Evolutionary conservation across 805 yeast genomes (phyloP).

Genomic region (Hagleromyces aurorensis): DNA sequence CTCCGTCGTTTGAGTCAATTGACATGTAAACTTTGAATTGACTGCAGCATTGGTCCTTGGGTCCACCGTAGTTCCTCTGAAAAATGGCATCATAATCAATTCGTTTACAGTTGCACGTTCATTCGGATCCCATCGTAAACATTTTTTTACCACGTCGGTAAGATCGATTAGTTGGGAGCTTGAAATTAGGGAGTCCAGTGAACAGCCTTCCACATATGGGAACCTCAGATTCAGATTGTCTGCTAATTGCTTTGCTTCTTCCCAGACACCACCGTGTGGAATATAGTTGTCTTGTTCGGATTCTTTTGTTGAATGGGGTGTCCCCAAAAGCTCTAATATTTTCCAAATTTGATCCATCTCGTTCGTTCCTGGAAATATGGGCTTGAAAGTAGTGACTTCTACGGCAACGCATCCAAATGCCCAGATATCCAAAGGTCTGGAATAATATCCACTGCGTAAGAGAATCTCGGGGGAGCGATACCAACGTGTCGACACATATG

Average conservation of each 20-base stretch:
- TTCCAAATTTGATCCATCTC: conserved; percentile 73
- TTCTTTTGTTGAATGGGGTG: conserved; percentile 42
- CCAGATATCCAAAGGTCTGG: conserved; percentile 75
- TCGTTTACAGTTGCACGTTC: conserved; percentile 45
- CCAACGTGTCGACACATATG: conserved; percentile 81
- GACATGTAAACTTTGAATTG: no score
- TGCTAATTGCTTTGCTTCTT: conserved; percentile 48
- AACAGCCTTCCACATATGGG: conserved; percentile 47
- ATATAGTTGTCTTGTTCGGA: conserved; percentile 17
- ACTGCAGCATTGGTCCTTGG: no score
- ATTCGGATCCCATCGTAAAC: conserved; percentile 74
- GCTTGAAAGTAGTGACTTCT: conserved; percentile 63
- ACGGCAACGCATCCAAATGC: conserved; percentile 76
- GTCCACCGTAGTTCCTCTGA: conserved; percentile 36
- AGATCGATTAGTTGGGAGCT: conserved; percentile 35
- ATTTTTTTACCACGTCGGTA: conserved; percentile 35
- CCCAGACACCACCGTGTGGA: conserved; percentile 72
- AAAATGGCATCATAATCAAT: conserved; percentile 46
- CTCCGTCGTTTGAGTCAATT: no score
- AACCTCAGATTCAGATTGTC: conserved; percentile 46
- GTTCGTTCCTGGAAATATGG: conserved; percentile 77
- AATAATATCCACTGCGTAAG: conserved; percentile 52
- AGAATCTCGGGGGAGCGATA: conserved; percentile 78
- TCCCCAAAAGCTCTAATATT: conserved; percentile 62
- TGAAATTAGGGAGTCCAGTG: conserved; percentile 39